phyloP scores from a whole-genome alignment of 2,329 filamentous ascomycete genomes.

The Colletotrichum aenigma region DNA sequence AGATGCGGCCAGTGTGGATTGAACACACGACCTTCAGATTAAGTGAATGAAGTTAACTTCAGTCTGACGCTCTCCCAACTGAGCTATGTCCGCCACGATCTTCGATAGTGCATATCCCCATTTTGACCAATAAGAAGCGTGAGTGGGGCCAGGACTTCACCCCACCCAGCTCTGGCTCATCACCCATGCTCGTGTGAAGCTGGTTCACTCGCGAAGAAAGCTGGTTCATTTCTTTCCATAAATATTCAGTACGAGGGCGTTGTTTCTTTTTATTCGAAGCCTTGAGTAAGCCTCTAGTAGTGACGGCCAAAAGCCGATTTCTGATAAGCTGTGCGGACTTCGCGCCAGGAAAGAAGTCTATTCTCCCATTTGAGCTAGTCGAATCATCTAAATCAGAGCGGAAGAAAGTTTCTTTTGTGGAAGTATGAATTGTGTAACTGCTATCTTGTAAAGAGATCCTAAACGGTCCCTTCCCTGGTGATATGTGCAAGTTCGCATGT shows the following conservation, averaged over 20 bases:
- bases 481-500: not conserved
- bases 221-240: not conserved
- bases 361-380: not conserved
- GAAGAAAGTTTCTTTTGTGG: not conserved
- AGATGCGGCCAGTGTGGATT: conserved; percentile 14
- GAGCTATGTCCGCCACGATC: conserved; percentile 17
- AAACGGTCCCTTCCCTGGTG: not conserved
- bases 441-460: not conserved
- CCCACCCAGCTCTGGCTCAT: not conserved
- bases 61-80: conserved; percentile 22
- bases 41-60: conserved; percentile 19
- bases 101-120: no score
- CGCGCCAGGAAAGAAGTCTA: not conserved
- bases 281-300: not conserved
- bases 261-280: not conserved
- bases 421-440: not conserved
- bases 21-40: conserved; percentile 10
- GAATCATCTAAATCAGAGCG: not conserved
- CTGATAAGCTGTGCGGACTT: not conserved
- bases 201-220: not conserved
- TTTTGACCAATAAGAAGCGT: not conserved
- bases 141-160: not conserved
- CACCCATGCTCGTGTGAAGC: not conserved
- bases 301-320: not conserved
- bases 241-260: not conserved